Base-by-base conservation (phyloP, 768 basidiomycete genomes). In the Amanita rimosa region DNA sequence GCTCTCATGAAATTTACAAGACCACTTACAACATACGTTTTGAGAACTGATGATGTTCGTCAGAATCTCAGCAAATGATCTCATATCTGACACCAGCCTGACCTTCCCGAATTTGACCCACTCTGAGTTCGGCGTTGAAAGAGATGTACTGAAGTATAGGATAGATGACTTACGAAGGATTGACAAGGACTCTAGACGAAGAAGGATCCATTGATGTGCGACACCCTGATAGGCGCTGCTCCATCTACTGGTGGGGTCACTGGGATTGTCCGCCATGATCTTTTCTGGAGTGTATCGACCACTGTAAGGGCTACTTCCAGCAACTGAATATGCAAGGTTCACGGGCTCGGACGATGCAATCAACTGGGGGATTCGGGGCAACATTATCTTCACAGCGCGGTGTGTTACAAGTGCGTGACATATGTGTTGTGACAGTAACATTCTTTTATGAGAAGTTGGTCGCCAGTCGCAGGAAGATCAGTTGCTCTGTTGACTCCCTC, bases 51-150 rank as follows among this genome's bases (percentile, higher is more conserved):
- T 26, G 48, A 38, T 34, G 49, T 37, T 29, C 41, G 10, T 36
- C 29, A 27, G 21, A 39, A 29, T 62, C 49, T 46, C 34, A 52
- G 21, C 22, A 17, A 6, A 10, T 14, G 10, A 26, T 9, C 41
- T 5, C n/a, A 35, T 38, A 22, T 52, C 29, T 31, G 46, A 43
- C 19, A 46, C 31, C 29, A 47, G 35, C 45, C 65, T 57, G 54
- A 86, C 86, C 75, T 90, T 90, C 57, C 88, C 86, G 63, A 90
- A 89, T 9, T 79, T 87, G 54, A 89, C 77, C 47, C 67, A 78
- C 59, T 79, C 86, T 88, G 42, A 19, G 29, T 24, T n/a, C 40
- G 21, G 6, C 6, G 43, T 52, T 43, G 49, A 39, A 43, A 44
- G 26, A 50, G 3, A 37, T 38, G 21, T 24, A 22, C 27, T 42